These are phyloP conservation scores for Berberis vulgaris DNA, from an alignment of 164 flowering plant species.

Conservation along the genomic window DNA sequence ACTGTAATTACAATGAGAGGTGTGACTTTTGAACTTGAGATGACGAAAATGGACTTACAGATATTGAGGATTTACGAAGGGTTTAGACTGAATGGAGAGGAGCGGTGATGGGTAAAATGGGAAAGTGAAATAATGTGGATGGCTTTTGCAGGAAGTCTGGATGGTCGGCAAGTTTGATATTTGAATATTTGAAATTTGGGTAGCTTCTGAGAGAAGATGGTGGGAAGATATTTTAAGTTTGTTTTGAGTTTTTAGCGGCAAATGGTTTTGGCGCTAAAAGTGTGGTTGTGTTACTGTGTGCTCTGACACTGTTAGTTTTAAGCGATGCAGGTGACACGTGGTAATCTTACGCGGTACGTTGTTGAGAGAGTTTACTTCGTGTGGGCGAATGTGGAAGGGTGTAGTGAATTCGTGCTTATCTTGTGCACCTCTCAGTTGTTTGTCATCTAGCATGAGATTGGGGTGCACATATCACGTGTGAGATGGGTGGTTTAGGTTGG, in stretches of 20 bases:
- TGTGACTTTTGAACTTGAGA: too few relatives aligned
- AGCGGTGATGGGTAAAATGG: not conserved
- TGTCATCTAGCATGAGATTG: not conserved
- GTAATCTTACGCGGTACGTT: not conserved
- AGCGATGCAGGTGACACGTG: not conserved
- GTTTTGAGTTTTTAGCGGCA: not conserved
- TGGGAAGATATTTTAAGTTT: too few relatives aligned
- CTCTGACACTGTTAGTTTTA: not conserved
- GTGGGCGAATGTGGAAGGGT: not conserved
- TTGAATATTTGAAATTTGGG: not conserved
- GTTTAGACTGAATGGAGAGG: too few relatives aligned
- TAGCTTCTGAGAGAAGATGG: not conserved
- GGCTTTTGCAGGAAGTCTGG: not conserved
- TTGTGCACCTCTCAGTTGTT: not conserved
- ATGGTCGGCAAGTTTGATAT: not conserved
- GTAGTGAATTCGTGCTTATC: not conserved
- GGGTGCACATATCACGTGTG: too few relatives aligned
- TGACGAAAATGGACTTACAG: too few relatives aligned
- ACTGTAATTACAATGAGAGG: too few relatives aligned
- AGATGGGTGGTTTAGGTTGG: too few relatives aligned
- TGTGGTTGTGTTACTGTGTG: not conserved
- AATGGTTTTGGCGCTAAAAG: not conserved
- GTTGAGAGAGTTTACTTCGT: not conserved
- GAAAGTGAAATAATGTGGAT: not conserved
- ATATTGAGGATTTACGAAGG: too few relatives aligned